Evolutionary conservation across 345 rosid genomes (phyloP), one percentile per base, ranked within the genome.

Genomic region (Theobroma cacao): DNA sequence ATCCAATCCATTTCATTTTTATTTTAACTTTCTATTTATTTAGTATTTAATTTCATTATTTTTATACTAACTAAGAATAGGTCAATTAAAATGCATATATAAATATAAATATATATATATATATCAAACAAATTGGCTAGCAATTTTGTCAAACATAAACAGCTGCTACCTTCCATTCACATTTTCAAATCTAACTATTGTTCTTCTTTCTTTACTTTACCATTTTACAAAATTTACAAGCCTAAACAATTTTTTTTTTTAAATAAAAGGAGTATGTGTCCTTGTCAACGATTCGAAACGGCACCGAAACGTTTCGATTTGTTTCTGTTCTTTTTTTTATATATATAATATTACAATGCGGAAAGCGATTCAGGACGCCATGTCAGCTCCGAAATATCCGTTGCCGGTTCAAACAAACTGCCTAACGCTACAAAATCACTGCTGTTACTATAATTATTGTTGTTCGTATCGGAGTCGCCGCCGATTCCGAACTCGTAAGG

Each of bases 331-430:
- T 58, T 65, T 36, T 36, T 65, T 64, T 36, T 65, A 15, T 41
- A n/a, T n/a, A n/a, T 40, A 43, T 15, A 31, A 41, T 30, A 14
- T 61, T 75, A 84, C 59, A 48, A 68, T 40, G 91, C 91, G 56
- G 94, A 81, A 62, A 91, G 81, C 11, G 90, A 89, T 86, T 88
- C 93, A 28, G 90, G 72, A 80, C 84, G 89, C 92, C 91, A 86
- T 48, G 85, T 52, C 60, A 81, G 69, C 40, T 80, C 90, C 55
- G 92, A 79, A 15, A 73, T 20, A 22, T 91, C 93, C 34, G 83
- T 82, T 68, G 59, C 85, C 90, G 45, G 85, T 4, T 90, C 91
- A 40, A 94, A 94, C 50, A 94, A 41, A 3, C 94, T 85, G 1
- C 94, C 97, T 9, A 91, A 77, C 0, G 87, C 79, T 36, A 91